Evolutionary conservation across 495 filamentous ascomycete genomes (phyloP).

Genomic region (Hypoxylon fragiforme): DNA sequence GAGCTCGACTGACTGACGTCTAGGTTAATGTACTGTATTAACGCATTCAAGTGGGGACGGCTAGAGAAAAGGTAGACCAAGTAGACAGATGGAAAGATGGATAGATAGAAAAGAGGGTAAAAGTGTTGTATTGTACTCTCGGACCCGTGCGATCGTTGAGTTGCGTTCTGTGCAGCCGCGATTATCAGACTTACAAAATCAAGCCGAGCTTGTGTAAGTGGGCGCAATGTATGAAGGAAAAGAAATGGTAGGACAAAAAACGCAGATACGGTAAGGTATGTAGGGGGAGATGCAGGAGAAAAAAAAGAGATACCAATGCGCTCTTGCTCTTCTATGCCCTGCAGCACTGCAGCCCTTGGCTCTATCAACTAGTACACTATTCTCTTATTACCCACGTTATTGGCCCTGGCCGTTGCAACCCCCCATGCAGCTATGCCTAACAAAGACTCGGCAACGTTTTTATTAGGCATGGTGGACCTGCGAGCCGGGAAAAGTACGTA

Average conservation of each 20-base stretch:
- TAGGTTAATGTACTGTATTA: background rate
- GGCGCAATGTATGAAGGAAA: slow-evolving; percentile 6
- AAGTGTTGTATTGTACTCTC: slow-evolving; percentile 29
- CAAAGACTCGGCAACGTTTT: slow-evolving; percentile 32
- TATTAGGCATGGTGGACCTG: slow-evolving; percentile 36
- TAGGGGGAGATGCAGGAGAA: slow-evolving; percentile 17
- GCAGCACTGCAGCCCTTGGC: slow-evolving; percentile 13
- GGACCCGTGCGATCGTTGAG: slow-evolving; percentile 23
- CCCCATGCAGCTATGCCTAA: slow-evolving; percentile 38
- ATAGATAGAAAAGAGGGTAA: slow-evolving; percentile 5
- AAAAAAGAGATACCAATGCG: slow-evolving; percentile 24
- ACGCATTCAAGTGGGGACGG: slow-evolving; percentile 17
- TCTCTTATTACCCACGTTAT: slow-evolving; percentile 38
- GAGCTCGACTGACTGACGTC: background rate
- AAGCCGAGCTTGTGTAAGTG: slow-evolving; percentile 16
- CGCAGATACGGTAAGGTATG: slow-evolving; percentile 6
- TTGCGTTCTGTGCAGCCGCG: slow-evolving; percentile 23
- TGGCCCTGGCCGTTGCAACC: slow-evolving; percentile 30
- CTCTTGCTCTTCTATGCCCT: slow-evolving; percentile 10
- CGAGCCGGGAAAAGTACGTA: slow-evolving; percentile 21
- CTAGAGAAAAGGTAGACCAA: background rate
- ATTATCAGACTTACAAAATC: slow-evolving; percentile 22
- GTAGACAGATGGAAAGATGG: background rate
- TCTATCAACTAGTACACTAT: slow-evolving; percentile 28
- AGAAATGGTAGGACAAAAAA: slow-evolving; percentile 20